phyloP scores from a whole-genome alignment of 2,329 filamentous ascomycete species.

The Talaromyces atroroseus region DNA sequence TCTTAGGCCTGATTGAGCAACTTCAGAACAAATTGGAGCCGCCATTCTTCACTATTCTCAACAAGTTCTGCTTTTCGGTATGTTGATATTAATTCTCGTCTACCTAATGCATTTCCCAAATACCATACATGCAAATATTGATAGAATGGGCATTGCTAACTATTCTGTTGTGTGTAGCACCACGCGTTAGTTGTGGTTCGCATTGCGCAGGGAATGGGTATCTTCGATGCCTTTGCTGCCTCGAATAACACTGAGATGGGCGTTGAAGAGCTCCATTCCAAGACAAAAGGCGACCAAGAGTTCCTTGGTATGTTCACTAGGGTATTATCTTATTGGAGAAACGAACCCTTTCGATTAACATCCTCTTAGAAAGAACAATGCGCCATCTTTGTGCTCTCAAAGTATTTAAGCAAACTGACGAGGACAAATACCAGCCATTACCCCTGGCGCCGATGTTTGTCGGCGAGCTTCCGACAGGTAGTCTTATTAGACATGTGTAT shows the following conservation, averaged over 20 bases:
- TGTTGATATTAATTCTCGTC: neutral
- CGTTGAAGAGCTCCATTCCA: neutral
- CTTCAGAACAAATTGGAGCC: slow-evolving; percentile 8
- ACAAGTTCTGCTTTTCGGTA: slow-evolving; percentile 2
- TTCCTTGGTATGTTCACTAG: neutral
- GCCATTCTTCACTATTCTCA: neutral
- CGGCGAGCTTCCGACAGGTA: slow-evolving; percentile 7
- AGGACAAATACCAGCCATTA: slow-evolving; percentile 5
- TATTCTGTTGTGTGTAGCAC: neutral
- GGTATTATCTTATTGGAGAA: neutral
- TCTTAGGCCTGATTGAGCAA: slow-evolving; percentile 11
- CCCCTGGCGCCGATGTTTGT: slow-evolving; percentile 14
- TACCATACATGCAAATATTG: neutral
- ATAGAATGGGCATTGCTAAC: too few species aligned
- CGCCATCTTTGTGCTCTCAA: neutral
- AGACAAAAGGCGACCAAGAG: slow-evolving; percentile 5
- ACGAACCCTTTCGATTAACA: too few species aligned
- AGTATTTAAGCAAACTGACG: neutral
- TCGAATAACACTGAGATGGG: neutral
- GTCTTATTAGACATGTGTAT: slow-evolving; percentile 21
- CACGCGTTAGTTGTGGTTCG: neutral
- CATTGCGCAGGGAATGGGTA: slow-evolving; percentile 6
- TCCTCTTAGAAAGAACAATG: too few species aligned
- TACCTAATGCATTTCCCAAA: neutral
- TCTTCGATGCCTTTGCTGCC: slow-evolving; percentile 1